These are phyloP conservation scores for Amniculicola lignicola DNA, from an alignment of 495 filamentous ascomycete species.

Conservation along the genomic window DNA sequence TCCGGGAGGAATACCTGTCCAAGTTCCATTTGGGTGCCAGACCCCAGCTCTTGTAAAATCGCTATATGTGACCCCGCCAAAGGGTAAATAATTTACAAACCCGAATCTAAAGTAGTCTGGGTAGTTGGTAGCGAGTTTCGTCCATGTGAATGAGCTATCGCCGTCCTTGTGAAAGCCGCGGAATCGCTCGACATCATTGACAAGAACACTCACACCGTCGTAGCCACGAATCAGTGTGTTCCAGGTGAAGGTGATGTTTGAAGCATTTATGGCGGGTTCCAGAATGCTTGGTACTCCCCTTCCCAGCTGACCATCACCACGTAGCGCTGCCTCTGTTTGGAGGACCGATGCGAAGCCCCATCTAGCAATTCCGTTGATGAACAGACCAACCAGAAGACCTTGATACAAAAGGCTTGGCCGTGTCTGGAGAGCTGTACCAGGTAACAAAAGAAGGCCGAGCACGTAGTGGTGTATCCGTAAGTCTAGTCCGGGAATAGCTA, in stretches of 20 bases:
- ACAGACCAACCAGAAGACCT: constrained; percentile 79
- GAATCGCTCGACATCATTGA: constrained; percentile 90
- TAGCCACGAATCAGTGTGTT: constrained; percentile 46
- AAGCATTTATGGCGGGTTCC: constrained; percentile 30
- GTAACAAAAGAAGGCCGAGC: constrained; percentile 76
- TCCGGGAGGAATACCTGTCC: constrained; percentile 55
- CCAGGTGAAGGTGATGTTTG: constrained; percentile 57
- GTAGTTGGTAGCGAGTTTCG: constrained; percentile 4
- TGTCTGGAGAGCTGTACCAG: constrained; percentile 76
- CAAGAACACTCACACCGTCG: constrained; percentile 80
- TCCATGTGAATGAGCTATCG: constrained; percentile 31
- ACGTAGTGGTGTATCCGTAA: constrained; percentile 95
- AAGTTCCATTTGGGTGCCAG: constrained; percentile 67
- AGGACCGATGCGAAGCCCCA: constrained; percentile 91
- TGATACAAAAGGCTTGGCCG: constrained; percentile 75
- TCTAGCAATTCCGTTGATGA: constrained; percentile 84
- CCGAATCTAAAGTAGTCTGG: constrained; percentile 83
- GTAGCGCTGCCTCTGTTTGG: constrained; percentile 73
- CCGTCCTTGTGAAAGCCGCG: constrained; percentile 37
- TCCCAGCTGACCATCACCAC: constrained; percentile 65
- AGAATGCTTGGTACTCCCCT: constrained; percentile 63
- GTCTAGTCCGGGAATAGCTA: constrained; percentile 68
- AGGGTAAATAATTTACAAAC: constrained; percentile 62
- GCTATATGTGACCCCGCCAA: constrained; percentile 44
- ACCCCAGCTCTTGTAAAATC: constrained; percentile 80